Evolutionary conservation across 306 rosid genomes (phyloP).

Genomic region (cucumber (Cucumis sativus)): DNA sequence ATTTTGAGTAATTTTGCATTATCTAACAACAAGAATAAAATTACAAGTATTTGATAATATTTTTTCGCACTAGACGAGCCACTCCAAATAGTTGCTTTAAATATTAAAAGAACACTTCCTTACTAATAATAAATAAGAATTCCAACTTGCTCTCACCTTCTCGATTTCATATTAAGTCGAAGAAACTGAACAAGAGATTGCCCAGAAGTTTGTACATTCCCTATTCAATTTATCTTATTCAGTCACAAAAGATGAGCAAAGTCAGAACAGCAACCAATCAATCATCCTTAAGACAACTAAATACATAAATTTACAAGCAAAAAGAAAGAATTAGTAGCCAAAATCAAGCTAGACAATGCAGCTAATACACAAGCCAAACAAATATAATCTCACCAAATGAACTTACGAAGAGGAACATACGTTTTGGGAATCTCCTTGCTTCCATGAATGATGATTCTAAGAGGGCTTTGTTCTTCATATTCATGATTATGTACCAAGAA

Average conservation of each 20-base stretch:
- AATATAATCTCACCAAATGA: slow-evolving; percentile 3
- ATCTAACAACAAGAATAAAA: no score
- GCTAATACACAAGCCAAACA: neutral
- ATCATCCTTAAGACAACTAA: neutral
- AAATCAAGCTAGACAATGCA: neutral
- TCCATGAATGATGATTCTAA: neutral
- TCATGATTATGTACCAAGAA: neutral
- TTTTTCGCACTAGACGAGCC: no score
- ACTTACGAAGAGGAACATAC: neutral
- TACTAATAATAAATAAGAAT: no score
- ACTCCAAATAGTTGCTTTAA: no score
- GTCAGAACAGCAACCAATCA: neutral
- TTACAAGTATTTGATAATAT: no score
- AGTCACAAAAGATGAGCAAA: neutral
- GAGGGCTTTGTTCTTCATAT: neutral
- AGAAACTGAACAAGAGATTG: neutral
- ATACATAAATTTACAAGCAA: neutral
- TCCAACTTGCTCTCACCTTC: neutral
- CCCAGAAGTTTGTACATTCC: neutral
- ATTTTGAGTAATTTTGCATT: no score
- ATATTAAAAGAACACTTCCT: no score
- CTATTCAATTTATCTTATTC: neutral
- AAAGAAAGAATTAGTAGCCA: neutral
- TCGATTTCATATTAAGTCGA: neutral
- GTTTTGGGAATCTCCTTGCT: neutral